Evolutionary conservation across 805 yeast genomes (phyloP).

Genomic region (Middelhovenomyces tepae): DNA sequence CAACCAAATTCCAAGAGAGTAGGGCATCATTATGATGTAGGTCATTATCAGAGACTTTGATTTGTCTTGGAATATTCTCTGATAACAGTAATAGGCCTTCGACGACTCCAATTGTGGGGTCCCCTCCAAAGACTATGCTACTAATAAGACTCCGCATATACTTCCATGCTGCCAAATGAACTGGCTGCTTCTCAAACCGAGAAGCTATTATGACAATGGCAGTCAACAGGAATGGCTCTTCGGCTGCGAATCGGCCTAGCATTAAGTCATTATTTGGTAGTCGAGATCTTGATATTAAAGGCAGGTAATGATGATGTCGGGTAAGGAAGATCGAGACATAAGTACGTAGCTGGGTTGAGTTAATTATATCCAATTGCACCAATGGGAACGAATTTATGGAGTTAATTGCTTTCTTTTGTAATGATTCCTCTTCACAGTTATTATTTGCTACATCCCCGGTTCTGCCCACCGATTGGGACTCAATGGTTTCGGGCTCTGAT

Average conservation of each 20-base stretch:
- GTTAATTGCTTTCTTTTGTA: neutral
- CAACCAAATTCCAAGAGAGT: constrained; percentile 18
- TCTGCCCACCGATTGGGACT: too few species aligned
- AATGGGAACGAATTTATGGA: constrained; percentile 7
- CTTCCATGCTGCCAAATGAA: constrained; percentile 9
- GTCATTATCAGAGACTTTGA: constrained; percentile 7
- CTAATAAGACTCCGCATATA: too few species aligned
- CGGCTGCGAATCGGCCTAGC: constrained; percentile 9
- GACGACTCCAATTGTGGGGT: constrained; percentile 16
- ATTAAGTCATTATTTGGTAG: constrained; percentile 8
- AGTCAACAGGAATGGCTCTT: constrained; percentile 13
- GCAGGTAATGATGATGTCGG: constrained; percentile 15
- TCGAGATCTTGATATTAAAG: constrained; percentile 7
- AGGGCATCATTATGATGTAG: constrained; percentile 13
- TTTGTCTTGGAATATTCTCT: constrained; percentile 16
- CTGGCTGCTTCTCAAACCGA: constrained; percentile 6
- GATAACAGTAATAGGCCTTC: constrained; percentile 18
- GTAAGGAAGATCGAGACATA: constrained; percentile 13
- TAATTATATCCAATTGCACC: constrained; percentile 10
- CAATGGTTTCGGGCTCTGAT: too few species aligned
- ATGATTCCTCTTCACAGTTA: too few species aligned
- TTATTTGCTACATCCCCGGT: too few species aligned
- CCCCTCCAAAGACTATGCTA: constrained; percentile 13
- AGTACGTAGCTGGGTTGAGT: constrained; percentile 12
- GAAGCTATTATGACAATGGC: constrained; percentile 15